Conservation (phyloP, 2,329 filamentous ascomycete genomes). For the Pezicula carpinea region DNA sequence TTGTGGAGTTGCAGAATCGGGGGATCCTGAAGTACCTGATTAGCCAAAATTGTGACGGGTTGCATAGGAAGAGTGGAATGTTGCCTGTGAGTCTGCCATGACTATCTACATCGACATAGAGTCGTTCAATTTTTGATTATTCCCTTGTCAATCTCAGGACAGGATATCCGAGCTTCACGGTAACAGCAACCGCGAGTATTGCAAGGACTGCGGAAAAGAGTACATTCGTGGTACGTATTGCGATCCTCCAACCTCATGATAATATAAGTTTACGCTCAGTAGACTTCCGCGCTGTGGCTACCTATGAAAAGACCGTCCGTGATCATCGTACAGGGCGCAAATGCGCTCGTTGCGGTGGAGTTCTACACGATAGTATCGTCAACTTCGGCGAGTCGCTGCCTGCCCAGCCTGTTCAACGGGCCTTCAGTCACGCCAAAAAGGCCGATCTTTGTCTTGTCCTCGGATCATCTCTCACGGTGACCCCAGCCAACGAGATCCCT, state of each 20-base stretch:
- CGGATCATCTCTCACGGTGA: conserved; percentile 40
- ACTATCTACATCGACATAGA: background rate
- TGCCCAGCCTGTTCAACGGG: conserved; percentile 27
- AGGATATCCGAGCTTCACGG: conserved; percentile 43
- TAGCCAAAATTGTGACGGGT: conserved; percentile 41
- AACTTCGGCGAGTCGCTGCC: conserved; percentile 39
- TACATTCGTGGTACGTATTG: conserved; percentile 34
- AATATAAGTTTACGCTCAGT: background rate
- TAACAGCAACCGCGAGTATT: conserved; percentile 42
- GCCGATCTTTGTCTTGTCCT: conserved; percentile 42
- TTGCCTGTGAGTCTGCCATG: conserved; percentile 31
- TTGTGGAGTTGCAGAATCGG: conserved; percentile 38
- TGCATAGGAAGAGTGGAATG: conserved; percentile 42
- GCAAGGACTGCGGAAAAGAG: conserved; percentile 40
- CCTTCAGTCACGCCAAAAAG: conserved; percentile 32
- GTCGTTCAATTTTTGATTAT: background rate
- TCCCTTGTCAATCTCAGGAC: conserved; percentile 24
- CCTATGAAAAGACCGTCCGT: conserved; percentile 36
- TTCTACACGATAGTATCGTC: conserved; percentile 39
- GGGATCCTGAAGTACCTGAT: conserved; percentile 38
- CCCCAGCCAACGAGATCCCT: conserved; percentile 38
- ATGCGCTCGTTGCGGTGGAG: conserved; percentile 34
- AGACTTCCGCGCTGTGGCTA: conserved; percentile 42
- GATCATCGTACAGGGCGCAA: conserved; percentile 44
- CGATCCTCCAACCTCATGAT: background rate